Evolutionary conservation across 2,329 filamentous ascomycete species (phyloP), one percentile per base, ranked within the genome.

Genomic region (Aspergillus carbonarius): DNA sequence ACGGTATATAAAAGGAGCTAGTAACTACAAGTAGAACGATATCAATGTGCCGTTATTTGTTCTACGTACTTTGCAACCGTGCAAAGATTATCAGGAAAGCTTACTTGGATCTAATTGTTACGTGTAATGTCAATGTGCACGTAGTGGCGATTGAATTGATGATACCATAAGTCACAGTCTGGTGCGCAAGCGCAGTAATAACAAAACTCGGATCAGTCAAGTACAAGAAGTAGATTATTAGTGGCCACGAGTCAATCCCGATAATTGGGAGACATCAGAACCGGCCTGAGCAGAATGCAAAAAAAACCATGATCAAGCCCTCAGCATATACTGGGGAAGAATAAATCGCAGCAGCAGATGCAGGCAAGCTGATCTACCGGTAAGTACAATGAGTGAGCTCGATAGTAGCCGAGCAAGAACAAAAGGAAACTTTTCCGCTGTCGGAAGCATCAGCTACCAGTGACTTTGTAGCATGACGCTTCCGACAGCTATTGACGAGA

Each of bases 241-340:
- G 20, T 52, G 68, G 77, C 78, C 78, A 81, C 80, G 79, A 81
- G 80, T 82, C 79, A 77, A 81, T 78, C 76, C 74, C 62, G 61
- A 53, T 35, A 61, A 63, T 62, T 49, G 72, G 78, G 78, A 81
- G 79, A 82, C 79, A 70, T 81, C 79, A 82, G 80, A 81, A 79
- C 74, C 76, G 78, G 74, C 77, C 69, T 44, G 27, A n/a, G 40
- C 37, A 34, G 40, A 54, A 54, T 17, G 37, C 51, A 32, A 15
- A 54, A 20, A 15, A 52, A 52, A 15, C 20, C 44, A 23, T n/a
- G 5, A 54, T 37, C 30, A 34, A 23, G 32, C 51, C 37, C 51
- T 8, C 37, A 44, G 37, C n/a, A 40, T 17, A 13, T 10, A 44
- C 37, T 40, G 34, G 50, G 50, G 39, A 54, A n/a, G 49, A 57